Conservation (phyloP, 441 rosid species). For the Croton laevigatus region DNA sequence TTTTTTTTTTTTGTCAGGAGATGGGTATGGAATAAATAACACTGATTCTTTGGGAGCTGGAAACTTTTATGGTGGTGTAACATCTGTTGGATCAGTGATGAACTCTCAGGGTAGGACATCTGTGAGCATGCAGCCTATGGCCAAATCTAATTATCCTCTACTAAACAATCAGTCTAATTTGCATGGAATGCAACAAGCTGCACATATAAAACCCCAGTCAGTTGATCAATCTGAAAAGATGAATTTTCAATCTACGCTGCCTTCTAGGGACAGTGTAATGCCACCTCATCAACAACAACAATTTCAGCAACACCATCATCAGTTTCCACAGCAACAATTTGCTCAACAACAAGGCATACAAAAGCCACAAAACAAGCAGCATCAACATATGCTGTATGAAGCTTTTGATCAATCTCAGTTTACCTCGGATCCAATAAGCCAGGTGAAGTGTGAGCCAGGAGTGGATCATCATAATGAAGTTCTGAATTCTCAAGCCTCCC, state of each 20-base stretch:
- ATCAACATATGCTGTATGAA: conserved; percentile 52
- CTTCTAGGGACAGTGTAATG: conserved; percentile 43
- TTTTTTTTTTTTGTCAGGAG: conserved; percentile 53
- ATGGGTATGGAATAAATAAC: conserved; percentile 64
- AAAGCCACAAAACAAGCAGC: conserved; percentile 73
- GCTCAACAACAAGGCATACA: conserved; percentile 62
- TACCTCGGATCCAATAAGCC: conserved; percentile 51
- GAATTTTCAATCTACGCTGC: conserved; percentile 45
- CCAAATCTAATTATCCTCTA: conserved; percentile 53
- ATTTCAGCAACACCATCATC: conserved; percentile 66
- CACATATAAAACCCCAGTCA: conserved; percentile 43
- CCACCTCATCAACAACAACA: conserved; percentile 79
- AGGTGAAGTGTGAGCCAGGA: conserved; percentile 80
- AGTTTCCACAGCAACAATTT: conserved; percentile 68
- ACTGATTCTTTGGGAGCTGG: conserved; percentile 73
- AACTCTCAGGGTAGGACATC: conserved; percentile 63
- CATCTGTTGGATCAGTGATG: conserved; percentile 61
- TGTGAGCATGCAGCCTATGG: conserved; percentile 53
- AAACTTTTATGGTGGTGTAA: conserved; percentile 57
- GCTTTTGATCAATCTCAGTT: conserved; percentile 60
- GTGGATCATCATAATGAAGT: conserved; percentile 54
- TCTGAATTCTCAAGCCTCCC: conserved; percentile 59
- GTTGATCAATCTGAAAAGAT: conserved; percentile 53
- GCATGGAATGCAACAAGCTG: conserved; percentile 48
- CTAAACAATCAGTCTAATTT: conserved; percentile 52